These are phyloP conservation scores for Evernia prunastri DNA, from an alignment of 495 filamentous ascomycete genomes.

Conservation along the genomic window DNA sequence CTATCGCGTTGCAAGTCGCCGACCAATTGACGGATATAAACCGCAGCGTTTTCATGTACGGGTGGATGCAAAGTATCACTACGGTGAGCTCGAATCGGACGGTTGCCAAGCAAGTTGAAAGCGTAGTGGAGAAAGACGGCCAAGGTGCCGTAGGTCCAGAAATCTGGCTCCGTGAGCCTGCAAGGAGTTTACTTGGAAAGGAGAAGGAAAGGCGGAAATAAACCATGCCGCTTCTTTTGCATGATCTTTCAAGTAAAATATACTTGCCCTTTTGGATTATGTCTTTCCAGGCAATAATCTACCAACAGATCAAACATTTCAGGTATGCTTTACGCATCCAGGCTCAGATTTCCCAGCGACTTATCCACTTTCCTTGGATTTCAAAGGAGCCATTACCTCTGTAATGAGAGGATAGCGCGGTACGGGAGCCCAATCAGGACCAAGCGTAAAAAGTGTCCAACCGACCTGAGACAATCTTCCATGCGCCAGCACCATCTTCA, in stretches of 20 bases:
- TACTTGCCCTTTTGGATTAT: not conserved
- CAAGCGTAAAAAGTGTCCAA: not conserved
- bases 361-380: not conserved
- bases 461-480: not conserved
- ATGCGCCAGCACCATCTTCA: not conserved
- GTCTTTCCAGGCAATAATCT: not conserved
- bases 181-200: conserved; percentile 60
- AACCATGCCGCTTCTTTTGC: no score
- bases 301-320: not conserved
- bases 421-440: not conserved
- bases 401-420: not conserved
- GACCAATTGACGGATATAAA: conserved; percentile 55
- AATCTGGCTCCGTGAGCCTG: conserved; percentile 57
- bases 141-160: conserved; percentile 46
- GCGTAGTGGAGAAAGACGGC: conserved; percentile 42
- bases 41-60: conserved; percentile 59
- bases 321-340: not conserved
- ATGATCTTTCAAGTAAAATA: not conserved
- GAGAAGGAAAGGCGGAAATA: conserved; percentile 41
- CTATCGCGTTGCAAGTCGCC: conserved; percentile 36
- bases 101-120: conserved; percentile 57
- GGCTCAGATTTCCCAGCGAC: not conserved
- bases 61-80: conserved; percentile 53
- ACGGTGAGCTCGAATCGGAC: conserved; percentile 63
- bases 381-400: not conserved